phyloP scores from a whole-genome alignment of 257 asterid species.

The Nicotiana sylvestris region DNA sequence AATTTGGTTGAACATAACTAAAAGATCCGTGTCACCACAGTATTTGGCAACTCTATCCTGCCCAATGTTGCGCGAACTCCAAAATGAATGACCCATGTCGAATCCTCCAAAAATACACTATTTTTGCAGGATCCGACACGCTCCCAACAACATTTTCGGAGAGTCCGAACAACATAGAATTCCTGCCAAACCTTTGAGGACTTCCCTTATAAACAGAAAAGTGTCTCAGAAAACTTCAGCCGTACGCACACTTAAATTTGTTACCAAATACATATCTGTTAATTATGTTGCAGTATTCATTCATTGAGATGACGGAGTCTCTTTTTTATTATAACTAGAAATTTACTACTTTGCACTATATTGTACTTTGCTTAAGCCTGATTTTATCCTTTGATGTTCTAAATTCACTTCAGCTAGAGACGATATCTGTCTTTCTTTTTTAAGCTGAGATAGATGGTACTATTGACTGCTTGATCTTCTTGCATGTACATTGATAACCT shows the following conservation, averaged over 20 bases:
- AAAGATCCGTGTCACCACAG: background rate
- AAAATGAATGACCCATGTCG: too few relatives aligned
- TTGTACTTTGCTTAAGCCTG: background rate
- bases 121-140: too few relatives aligned
- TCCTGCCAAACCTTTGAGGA: background rate
- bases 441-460: background rate
- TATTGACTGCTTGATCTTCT: background rate
- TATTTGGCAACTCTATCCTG: background rate
- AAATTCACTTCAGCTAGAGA: background rate
- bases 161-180: too few relatives aligned
- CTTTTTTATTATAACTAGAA: background rate
- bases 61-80: too few relatives aligned
- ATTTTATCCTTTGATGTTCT: background rate
- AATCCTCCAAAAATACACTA: too few relatives aligned
- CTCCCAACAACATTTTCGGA: too few relatives aligned
- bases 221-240: background rate
- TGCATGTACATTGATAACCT: background rate
- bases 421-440: background rate
- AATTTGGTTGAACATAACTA: background rate
- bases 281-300: background rate
- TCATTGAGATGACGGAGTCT: background rate
- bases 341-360: background rate
- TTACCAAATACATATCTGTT: background rate
- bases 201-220: background rate
- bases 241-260: background rate